Evolutionary conservation across 495 filamentous ascomycete species (phyloP).

Genomic region (Tuber microsphaerosporum): DNA sequence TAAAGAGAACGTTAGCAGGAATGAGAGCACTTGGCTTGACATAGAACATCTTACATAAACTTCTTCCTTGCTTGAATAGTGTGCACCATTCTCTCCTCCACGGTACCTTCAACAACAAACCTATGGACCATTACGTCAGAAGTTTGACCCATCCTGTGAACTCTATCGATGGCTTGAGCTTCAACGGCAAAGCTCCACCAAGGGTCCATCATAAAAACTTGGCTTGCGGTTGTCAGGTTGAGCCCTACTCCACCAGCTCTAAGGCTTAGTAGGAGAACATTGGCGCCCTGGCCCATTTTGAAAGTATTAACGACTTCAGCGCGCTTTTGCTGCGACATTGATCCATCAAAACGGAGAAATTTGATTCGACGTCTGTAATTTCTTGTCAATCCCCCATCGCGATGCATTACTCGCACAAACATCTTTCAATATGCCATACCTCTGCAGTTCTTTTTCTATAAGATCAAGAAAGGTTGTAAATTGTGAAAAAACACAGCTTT

Average conservation of each 20-base stretch:
- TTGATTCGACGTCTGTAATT: conserved; percentile 52
- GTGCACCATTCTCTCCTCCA: conserved; percentile 83
- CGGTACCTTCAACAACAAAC: conserved; percentile 82
- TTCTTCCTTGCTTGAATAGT: conserved; percentile 92
- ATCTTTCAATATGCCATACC: conserved; percentile 41
- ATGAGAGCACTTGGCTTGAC: conserved; percentile 10
- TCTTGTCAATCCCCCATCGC: conserved; percentile 8
- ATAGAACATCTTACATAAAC: conserved; percentile 61
- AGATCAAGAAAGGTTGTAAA: conserved; percentile 95
- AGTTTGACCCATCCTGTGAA: conserved; percentile 96
- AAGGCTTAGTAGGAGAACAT: conserved; percentile 73
- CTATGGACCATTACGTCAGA: conserved; percentile 75
- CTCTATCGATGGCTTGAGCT: conserved; percentile 93
- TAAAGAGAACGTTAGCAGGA: conserved; percentile 18
- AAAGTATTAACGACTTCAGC: conserved; percentile 70
- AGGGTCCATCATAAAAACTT: conserved; percentile 97
- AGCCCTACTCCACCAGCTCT: conserved; percentile 88
- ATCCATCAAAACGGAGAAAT: conserved; percentile 81
- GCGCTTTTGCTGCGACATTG: conserved; percentile 77
- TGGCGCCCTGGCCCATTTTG: conserved; percentile 47
- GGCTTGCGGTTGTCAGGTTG: conserved; percentile 78
- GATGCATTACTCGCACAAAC: conserved; percentile 4
- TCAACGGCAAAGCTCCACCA: conserved; percentile 99
- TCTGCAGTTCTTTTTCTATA: conserved; percentile 67
- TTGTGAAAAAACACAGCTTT: conserved; percentile 90